Evolutionary conservation across 164 flowering plant species (phyloP).

Genomic region (Tetracentron sinense): DNA sequence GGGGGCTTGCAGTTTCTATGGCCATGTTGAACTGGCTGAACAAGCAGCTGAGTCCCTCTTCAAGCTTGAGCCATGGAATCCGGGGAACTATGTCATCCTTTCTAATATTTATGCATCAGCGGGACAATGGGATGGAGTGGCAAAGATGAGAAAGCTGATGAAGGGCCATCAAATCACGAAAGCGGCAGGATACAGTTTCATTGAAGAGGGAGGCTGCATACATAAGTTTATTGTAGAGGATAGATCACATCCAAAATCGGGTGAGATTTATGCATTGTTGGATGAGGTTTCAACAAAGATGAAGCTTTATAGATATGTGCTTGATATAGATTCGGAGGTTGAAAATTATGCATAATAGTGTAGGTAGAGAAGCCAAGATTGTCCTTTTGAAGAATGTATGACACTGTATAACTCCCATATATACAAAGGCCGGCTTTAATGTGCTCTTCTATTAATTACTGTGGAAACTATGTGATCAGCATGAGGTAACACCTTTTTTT

Average conservation of each 20-base stretch:
- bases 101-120: constrained; percentile 74
- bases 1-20: constrained; percentile 78
- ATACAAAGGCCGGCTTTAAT: too few species aligned
- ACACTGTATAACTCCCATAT: too few species aligned
- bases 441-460: too few species aligned
- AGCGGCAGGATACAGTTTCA: constrained; percentile 71
- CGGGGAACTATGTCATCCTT: constrained; percentile 82
- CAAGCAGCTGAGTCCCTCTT: constrained; percentile 60
- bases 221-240: constrained; percentile 76
- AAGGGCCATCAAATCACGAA: constrained; percentile 52
- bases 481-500: too few species aligned
- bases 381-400: too few species aligned
- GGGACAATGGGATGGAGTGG: constrained; percentile 69
- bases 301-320: constrained; percentile 24
- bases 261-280: constrained; percentile 49
- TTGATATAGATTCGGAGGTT: constrained; percentile 18
- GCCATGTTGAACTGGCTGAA: constrained; percentile 63
- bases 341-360: constrained; percentile 10
- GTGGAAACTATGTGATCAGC: too few species aligned
- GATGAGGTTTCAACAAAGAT: constrained; percentile 40
- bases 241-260: constrained; percentile 50
- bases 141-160: constrained; percentile 61
- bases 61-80: constrained; percentile 76
- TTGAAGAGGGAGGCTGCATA: constrained; percentile 57
- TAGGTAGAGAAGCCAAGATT: background rate